Base-by-base conservation (phyloP, 2,329 filamentous ascomycete genomes). In the Colletotrichum higginsianum region DNA sequence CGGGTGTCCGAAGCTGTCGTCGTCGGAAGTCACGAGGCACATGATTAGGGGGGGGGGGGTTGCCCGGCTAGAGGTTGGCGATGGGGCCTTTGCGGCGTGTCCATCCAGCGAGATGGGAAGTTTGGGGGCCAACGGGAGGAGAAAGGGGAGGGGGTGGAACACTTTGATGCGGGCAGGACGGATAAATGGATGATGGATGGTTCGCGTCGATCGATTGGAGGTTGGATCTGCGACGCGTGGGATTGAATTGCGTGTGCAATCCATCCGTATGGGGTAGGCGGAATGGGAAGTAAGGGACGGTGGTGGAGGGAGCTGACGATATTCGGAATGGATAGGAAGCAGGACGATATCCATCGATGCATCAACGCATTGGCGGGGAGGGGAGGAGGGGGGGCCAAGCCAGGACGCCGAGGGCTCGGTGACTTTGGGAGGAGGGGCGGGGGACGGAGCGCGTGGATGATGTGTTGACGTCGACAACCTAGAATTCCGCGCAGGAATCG, bases 401-500 rank as follows among this genome's bases (percentile, higher is more conserved):
- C 58, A 61, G 44, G 26, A 15, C 50, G 58, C 58, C 47, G 13
- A 62, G 60, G n/a, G 35, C 47, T 53, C 44, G 60, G 38, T 40
- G 30, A 30, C 30, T 11, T 9, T 35, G 30, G 30, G 30, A 35
- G 30, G 8, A 11, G 11, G 35, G 35, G 35, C 30, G 47, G 47
- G 35, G 26, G 12, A 30, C 13, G 18, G 38, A n/a, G 35, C 26
- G 26, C 26, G 30, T 30, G 30, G 30, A 30, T 9, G 30, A 30
- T 16, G 21, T 13, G 15, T 44, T 12, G 55, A 57, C 21, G 55
- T 23, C 18, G 55, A 16, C 30, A 42, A 42, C 55, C 8, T 11
- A 13, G 7, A 21, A 16, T 16, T 30, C 2, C 23, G 30, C 49
- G 49, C 53, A 11, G 53, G 50, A 42, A 49, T 26, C 7, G 30